Base-by-base conservation (phyloP, 805 yeast genomes). In the Lipomyces chichibuensis region DNA sequence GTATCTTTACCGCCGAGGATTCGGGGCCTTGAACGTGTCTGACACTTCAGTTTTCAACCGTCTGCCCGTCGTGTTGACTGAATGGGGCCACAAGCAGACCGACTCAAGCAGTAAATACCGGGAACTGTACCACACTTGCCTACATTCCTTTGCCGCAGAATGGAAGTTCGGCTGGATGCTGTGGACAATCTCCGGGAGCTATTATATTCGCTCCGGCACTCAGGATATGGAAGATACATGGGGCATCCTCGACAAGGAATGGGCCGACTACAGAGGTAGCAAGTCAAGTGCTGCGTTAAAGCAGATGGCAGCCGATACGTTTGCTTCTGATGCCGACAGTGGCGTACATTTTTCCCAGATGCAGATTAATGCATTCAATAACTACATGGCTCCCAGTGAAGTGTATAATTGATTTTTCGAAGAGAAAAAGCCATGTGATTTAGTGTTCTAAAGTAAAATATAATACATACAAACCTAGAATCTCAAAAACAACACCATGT, bases 121-220 rank as follows among this genome's bases (percentile, higher is more conserved):
- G 7, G 32, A 9, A n/a, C 25, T n/a, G 7, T 49, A 49, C 17
- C 53, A 49, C 17, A 49, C 53, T 13, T 49, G 53, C 53, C 7
- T 49, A n/a, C 53, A 49, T 13, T 49, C 53, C n/a, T 49, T 13
- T 23, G n/a, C 53, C 3, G 9, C 53, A 7, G 17, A 49, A 13
- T 49, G 20, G 53, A 49, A 49, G n/a, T 49, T 17, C 53, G 53
- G 23, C 27, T 52, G 55, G n/a, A 52, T 52, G 55, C 14, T 52
- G n/a, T 52, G 55, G 55, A 20, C 55, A 11, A 52, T 52, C 14
- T 20, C 27, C 55, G 27, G 55, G 29, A 52, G 55, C 55, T 52
- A 52, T n/a, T 52, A 52, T n/a, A 52, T 52, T 52, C 55, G 55
- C 20, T 52, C 55, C 32, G 55, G 55, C 6, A 27, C 20, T 52